A percentile compares a stretch with the other conserved stretches of the same genome.
Evolutionary conservation across 2,329 filamentous ascomycete species (phyloP).

Genomic region (Aspergillus sp.): DNA sequence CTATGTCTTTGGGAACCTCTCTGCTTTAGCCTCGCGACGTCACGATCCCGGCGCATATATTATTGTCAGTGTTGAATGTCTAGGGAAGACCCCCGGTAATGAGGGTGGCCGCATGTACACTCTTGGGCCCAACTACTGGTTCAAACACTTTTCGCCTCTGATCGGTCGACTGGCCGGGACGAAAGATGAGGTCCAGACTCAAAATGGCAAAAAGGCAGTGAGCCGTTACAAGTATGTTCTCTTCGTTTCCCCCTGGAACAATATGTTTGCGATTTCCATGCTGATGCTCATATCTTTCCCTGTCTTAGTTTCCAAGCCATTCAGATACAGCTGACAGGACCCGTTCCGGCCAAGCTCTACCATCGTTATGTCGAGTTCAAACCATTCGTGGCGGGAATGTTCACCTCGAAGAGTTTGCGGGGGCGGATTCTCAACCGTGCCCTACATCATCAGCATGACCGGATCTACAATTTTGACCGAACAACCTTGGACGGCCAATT

Average conservation of each 20-base stretch:
- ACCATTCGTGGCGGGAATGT: conserved; percentile 86
- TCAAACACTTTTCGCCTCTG: conserved; percentile 82
- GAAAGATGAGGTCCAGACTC: conserved; percentile 59
- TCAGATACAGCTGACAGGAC: conserved; percentile 81
- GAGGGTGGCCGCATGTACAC: conserved; percentile 71
- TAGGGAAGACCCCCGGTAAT: conserved; percentile 66
- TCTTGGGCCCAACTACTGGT: conserved; percentile 69
- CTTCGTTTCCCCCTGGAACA: neutral
- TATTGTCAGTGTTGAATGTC: conserved; percentile 68
- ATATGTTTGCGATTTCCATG: neutral
- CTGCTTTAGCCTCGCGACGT: conserved; percentile 57
- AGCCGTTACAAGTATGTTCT: conserved; percentile 69
- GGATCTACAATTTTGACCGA: conserved; percentile 83
- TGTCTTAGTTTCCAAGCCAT: conserved; percentile 77
- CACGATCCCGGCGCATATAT: conserved; percentile 67
- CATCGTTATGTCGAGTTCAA: conserved; percentile 92
- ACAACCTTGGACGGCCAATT: conserved; percentile 70
- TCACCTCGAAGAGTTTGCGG: conserved; percentile 69
- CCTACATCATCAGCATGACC: conserved; percentile 81
- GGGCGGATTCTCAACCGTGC: conserved; percentile 79
- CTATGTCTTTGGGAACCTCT: conserved; percentile 67
- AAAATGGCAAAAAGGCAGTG: conserved; percentile 49
- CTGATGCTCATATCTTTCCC: conserved; percentile 1
- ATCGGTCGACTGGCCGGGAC: conserved; percentile 76
- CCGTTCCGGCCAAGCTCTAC: conserved; percentile 74